Percentiles rank a stretch among this genome's conserved stretches.
These are phyloP conservation scores for Lactifluus pinguis DNA, from an alignment of 768 basidiomycete species.

Conservation along the genomic window DNA sequence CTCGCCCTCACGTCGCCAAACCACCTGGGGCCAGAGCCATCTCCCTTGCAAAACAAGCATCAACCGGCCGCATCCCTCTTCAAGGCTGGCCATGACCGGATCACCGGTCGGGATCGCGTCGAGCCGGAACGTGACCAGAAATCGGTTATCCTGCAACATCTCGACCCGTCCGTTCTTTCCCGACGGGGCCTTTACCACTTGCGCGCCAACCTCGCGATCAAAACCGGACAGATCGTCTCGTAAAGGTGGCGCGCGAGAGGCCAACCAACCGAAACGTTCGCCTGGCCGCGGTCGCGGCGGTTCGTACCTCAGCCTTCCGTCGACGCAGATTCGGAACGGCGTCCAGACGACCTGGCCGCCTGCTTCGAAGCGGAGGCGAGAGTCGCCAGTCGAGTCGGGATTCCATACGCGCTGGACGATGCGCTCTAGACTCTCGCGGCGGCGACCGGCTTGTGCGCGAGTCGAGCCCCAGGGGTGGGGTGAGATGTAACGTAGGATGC, in stretches of 20 bases:
- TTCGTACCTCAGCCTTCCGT: neutral
- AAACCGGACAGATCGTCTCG: constrained; percentile 23
- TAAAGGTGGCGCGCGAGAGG: constrained; percentile 45
- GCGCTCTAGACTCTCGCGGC: constrained; percentile 34
- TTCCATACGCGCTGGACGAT: constrained; percentile 45
- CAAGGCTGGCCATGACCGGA: constrained; percentile 22
- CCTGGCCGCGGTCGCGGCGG: constrained; percentile 15
- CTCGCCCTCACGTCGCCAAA: constrained; percentile 18
- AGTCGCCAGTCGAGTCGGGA: constrained; percentile 21
- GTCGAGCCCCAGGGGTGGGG: constrained; percentile 69
- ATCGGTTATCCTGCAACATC: constrained; percentile 59
- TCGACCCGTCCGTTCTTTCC: constrained; percentile 24
- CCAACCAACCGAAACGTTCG: constrained; percentile 48
- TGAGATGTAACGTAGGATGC: constrained; percentile 59
- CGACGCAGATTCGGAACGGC: constrained; percentile 5
- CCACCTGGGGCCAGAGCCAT: constrained; percentile 44
- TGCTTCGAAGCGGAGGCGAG: constrained; percentile 21
- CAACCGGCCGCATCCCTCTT: constrained; percentile 22
- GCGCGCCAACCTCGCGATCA: constrained; percentile 32
- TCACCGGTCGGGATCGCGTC: constrained; percentile 35
- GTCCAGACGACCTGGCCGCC: constrained; percentile 18
- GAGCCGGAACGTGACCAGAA: constrained; percentile 42
- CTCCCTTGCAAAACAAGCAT: constrained; percentile 31
- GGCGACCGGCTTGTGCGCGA: constrained; percentile 51
- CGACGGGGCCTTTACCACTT: neutral